Base-by-base conservation (phyloP, 805 yeast species). In the Saccharomycopsis babjevae region DNA sequence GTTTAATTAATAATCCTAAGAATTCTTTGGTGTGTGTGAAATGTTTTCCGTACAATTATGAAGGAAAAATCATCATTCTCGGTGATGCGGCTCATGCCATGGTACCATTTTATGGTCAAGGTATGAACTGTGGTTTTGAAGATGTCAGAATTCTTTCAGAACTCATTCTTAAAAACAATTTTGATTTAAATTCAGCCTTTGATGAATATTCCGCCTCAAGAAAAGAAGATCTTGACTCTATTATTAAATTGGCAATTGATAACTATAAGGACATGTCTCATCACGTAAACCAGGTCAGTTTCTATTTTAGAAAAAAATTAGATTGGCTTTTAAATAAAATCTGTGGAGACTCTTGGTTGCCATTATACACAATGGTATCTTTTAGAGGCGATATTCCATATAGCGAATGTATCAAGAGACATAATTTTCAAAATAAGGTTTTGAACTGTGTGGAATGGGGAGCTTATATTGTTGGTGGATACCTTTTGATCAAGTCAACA, bases 31-130 rank as follows among this genome's bases (percentile, higher is more conserved):
- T 91, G 74, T 89, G 88, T 63, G 79, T 88, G 7, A 79, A 79
- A 56, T 85, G 89, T 66, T 74, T 74, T 57, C 90, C 93, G 1
- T 92, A 89, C 73, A 82, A 89, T 68, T 79, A 76, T 55, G 71
- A 77, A 50, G 88, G 84, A 56, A 80, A 81, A 61, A 84, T 84
- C 16, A 74, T 92, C 10, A 73, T 92, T 13, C 73, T 92, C 34
- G 97, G 97, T 5, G 97, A 92, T 71, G 96, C 97, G 0, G 96
- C 97, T 0, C 97, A 92, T 73, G 83, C 94, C 34, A 92, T 91
- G 97, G 97, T 92, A 5, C 97, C 97, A n/a, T 92, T 92, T 71
- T 92, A 91, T 69, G 97, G 97, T 10, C 97, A 92, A 71, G 97
- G 97, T 5, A 87, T 92, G 93, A 92, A 92, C 71, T 89, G 96